phyloP scores from a whole-genome alignment of 2,329 filamentous ascomycete genomes.

The Talaromyces sp. region DNA sequence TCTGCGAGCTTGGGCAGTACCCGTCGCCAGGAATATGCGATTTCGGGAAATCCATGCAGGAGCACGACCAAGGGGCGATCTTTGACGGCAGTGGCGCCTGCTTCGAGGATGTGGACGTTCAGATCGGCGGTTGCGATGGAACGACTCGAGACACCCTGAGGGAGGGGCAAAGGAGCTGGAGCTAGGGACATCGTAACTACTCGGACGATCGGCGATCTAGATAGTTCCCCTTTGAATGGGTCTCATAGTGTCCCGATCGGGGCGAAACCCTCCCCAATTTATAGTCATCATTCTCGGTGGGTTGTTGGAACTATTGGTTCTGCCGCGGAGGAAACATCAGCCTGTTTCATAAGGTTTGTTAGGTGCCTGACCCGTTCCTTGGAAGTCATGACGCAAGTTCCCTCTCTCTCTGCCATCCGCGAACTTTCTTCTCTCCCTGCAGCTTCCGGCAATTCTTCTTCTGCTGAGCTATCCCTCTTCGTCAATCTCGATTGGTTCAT shows the following conservation, averaged over 20 bases:
- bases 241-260: no score
- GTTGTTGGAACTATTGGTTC: not conserved
- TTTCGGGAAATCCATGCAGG: slow-evolving; percentile 68
- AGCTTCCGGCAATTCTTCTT: no score
- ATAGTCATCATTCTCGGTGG: not conserved
- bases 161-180: slow-evolving; percentile 1
- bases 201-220: not conserved
- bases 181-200: slow-evolving; percentile 11
- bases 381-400: slow-evolving; percentile 30
- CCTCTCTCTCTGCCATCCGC: slow-evolving; percentile 1
- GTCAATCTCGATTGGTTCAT: no score
- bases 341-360: slow-evolving; percentile 12
- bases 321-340: slow-evolving; percentile 15
- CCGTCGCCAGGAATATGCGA: slow-evolving; percentile 71
- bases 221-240: no score
- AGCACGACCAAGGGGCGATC: slow-evolving; percentile 61
- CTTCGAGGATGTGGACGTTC: slow-evolving; percentile 63
- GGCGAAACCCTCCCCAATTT: no score
- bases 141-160: slow-evolving; percentile 55
- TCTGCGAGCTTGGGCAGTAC: slow-evolving; percentile 61
- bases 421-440: not conserved
- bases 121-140: slow-evolving; percentile 63
- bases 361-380: slow-evolving; percentile 18
- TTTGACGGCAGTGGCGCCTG: slow-evolving; percentile 47
- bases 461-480: no score